Evolutionary conservation across 805 yeast genomes (phyloP).

Genomic region (Pichia membranifaciens): DNA sequence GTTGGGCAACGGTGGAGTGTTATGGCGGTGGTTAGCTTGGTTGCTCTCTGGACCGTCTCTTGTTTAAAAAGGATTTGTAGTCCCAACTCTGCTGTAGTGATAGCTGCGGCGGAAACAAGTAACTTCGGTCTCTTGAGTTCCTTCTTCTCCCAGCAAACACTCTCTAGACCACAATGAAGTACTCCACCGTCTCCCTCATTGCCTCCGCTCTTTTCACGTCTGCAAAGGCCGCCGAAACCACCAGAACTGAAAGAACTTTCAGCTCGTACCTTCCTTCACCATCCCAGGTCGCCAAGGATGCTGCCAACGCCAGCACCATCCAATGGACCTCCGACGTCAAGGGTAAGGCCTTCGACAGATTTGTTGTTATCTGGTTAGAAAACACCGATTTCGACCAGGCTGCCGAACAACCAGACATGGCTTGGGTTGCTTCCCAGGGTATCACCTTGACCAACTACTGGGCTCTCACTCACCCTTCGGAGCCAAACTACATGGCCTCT

Average conservation of each 20-base stretch:
- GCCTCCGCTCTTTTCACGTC: constrained; percentile 8
- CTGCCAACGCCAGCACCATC: constrained; percentile 30
- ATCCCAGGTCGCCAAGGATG: constrained; percentile 29
- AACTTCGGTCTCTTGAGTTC: no score
- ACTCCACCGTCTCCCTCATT: constrained; percentile 7
- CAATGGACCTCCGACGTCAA: constrained; percentile 31
- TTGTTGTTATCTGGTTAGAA: constrained; percentile 44
- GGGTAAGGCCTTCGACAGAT: constrained; percentile 37
- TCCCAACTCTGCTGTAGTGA: no score
- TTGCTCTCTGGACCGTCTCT: no score
- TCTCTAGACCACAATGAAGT: constrained; percentile 1
- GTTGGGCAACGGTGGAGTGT: no score
- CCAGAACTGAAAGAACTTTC: constrained; percentile 22
- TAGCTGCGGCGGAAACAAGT: no score
- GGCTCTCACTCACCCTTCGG: constrained; percentile 48
- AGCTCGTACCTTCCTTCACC: constrained; percentile 29
- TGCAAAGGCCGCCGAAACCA: constrained; percentile 8
- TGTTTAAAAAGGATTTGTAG: no score
- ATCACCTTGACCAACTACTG: constrained; percentile 45
- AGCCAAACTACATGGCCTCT: constrained; percentile 47
- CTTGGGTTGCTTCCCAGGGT: constrained; percentile 39
- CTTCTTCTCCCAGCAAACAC: neutral
- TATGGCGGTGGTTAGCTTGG: no score
- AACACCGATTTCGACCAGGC: constrained; percentile 50
- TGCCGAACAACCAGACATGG: constrained; percentile 37